Base-by-base conservation (phyloP, 345 rosid species). In the Clarkia xantiana region DNA sequence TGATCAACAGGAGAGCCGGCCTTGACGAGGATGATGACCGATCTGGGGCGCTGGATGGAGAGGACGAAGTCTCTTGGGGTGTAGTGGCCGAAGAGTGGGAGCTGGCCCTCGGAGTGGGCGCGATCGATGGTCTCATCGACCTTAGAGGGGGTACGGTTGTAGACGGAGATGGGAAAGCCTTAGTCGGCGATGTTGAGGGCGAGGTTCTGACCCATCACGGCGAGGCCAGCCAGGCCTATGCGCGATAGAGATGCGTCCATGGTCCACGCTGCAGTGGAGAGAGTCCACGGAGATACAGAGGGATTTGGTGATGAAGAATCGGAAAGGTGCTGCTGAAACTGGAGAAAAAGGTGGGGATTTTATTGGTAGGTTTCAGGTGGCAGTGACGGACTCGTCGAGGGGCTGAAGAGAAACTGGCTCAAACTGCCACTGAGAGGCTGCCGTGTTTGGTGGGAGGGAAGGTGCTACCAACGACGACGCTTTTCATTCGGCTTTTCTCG, bases 151-250 rank as follows among this genome's bases (percentile, higher is more conserved):
- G 94, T 85, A 20, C 95, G 83, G 53, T 90, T 90, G 76, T 86
- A 86, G 63, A 86, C 95, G 49, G 95, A 89, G 73, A 88, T 84
- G 0, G 93, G 93, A 63, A 88, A 88, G 42, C 95, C 93, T 69
- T 84, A 84, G 53, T 84, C 94, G 62, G 94, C 94, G 55, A 89
- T 66, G 78, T 89, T 89, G 3, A 89, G 73, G 52, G 97, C 96
- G 29, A 90, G 76, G 69, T 90, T 90, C 34, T 86, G 97, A 25
- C 97, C 97, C 94, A 90, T 90, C 6, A 90, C 97, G 63, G 97
- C 97, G 12, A 90, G 81, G 7, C 97, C 94, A 6, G 91, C 94
- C 7, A 87, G 80, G 47, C 95, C 95, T 10, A 90, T 79, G 42
- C 91, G 91, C 39, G 97, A 82, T 4, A 83, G 71, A 25, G 68